phyloP scores from a whole-genome alignment of 2,329 filamentous ascomycete genomes.

The Penicillium sp. region DNA sequence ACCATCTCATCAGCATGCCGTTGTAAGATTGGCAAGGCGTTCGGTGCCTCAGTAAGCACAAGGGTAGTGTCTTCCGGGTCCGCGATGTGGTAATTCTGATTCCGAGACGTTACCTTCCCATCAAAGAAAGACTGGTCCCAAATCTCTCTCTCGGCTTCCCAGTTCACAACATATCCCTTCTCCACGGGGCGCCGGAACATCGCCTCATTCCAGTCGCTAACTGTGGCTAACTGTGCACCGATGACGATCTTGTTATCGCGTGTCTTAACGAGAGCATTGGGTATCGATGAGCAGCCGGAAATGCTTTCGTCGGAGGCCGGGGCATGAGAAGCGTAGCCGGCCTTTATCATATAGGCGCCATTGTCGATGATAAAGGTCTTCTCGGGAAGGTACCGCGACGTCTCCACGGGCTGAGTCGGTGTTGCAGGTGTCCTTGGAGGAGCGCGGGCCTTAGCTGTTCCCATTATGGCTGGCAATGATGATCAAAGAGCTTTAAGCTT shows the following conservation, averaged over 20 bases:
- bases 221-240: conserved; percentile 63
- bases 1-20: conserved; percentile 90
- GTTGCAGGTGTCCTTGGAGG: conserved; percentile 45
- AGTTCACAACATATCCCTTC: conserved; percentile 89
- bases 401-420: conserved; percentile 29
- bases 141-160: conserved; percentile 90
- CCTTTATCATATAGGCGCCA: conserved; percentile 83
- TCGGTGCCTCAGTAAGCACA: conserved; percentile 76
- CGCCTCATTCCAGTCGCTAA: conserved; percentile 82
- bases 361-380: conserved; percentile 85
- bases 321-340: conserved; percentile 57
- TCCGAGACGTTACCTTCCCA: conserved; percentile 50
- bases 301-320: conserved; percentile 31
- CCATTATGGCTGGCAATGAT: conserved; percentile 19
- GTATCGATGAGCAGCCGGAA: conserved; percentile 57
- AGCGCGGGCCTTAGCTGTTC: conserved; percentile 29
- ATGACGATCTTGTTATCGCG: conserved; percentile 71
- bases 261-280: conserved; percentile 80
- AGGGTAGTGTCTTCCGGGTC: conserved; percentile 75
- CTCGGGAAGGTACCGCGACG: conserved; percentile 43
- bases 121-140: conserved; percentile 87
- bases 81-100: conserved; percentile 31
- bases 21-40: conserved; percentile 70
- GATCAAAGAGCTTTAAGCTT: conserved; percentile 1
- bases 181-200: conserved; percentile 82